These are phyloP conservation scores for Hortaea werneckii DNA, from an alignment of 2,329 filamentous ascomycete genomes.

Conservation along the genomic window DNA sequence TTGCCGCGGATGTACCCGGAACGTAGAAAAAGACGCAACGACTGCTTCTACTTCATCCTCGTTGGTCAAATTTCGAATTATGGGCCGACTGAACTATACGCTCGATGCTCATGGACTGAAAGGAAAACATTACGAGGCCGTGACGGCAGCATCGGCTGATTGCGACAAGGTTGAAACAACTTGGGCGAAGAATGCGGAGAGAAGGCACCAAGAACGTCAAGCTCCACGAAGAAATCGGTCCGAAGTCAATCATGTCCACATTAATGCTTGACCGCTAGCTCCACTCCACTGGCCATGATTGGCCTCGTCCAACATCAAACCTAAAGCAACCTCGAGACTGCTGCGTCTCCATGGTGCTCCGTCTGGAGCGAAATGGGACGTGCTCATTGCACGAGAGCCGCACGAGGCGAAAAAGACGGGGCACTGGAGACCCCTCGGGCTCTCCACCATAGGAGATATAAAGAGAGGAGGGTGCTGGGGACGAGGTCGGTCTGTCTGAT, in stretches of 20 bases:
- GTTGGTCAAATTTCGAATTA: no score
- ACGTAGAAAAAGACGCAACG: no score
- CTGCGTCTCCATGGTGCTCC: not conserved
- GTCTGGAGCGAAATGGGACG: not conserved
- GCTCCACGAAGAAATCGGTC: slow-evolving; percentile 1
- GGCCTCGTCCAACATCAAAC: not conserved
- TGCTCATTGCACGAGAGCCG: not conserved
- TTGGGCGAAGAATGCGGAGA: not conserved
- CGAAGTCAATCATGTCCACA: not conserved
- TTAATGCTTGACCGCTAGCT: not conserved
- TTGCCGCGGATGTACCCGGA: no score
- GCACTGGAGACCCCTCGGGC: not conserved
- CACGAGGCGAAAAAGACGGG: not conserved
- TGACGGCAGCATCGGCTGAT: no score
- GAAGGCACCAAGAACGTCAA: not conserved
- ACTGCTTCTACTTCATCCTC: no score
- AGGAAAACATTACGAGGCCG: no score
- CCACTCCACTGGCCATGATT: not conserved
- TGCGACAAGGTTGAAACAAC: no score
- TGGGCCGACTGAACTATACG: no score
- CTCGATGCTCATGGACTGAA: no score
- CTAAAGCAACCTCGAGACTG: not conserved
- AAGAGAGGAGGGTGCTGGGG: no score
- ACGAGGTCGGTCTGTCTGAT: no score
- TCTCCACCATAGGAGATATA: no score